Evolutionary conservation across 441 rosid genomes (phyloP).

Genomic region (Mallotus japonicus): DNA sequence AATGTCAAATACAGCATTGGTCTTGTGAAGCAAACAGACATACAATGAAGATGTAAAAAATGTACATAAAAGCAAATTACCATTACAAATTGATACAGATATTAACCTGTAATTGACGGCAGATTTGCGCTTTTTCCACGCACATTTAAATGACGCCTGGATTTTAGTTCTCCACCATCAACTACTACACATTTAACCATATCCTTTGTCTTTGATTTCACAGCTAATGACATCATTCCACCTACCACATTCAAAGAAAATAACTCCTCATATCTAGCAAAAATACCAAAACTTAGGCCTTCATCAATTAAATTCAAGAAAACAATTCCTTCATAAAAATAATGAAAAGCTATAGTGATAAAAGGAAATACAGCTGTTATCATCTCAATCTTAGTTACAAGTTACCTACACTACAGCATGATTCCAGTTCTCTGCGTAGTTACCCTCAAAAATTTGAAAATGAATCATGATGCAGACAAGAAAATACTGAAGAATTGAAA

Average conservation of each 20-base stretch:
- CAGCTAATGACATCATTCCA: conserved; percentile 97
- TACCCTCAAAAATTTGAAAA: neutral
- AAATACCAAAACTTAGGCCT: neutral
- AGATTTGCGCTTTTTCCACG: conserved; percentile 94
- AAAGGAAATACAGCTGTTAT: too few species aligned
- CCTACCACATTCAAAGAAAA: conserved; percentile 40
- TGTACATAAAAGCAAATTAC: conserved; percentile 2
- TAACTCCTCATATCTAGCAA: conserved; percentile 12
- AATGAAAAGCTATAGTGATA: neutral
- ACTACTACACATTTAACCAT: conserved; percentile 69
- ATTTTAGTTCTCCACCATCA: conserved; percentile 93
- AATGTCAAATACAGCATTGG: conserved; percentile 18
- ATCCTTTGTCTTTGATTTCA: conserved; percentile 74
- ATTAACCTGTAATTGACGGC: conserved; percentile 89
- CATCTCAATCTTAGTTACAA: too few species aligned
- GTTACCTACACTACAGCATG: neutral
- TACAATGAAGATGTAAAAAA: conserved; percentile 4
- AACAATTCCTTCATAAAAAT: neutral
- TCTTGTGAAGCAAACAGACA: conserved; percentile 2
- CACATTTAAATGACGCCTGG: conserved; percentile 94
- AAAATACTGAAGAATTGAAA: neutral
- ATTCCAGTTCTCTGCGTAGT: neutral
- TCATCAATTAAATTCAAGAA: neutral
- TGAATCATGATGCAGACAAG: neutral
- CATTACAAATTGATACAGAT: conserved; percentile 16